Conservation (phyloP, 805 yeast species). For the Kazachstania kunashirensis region DNA sequence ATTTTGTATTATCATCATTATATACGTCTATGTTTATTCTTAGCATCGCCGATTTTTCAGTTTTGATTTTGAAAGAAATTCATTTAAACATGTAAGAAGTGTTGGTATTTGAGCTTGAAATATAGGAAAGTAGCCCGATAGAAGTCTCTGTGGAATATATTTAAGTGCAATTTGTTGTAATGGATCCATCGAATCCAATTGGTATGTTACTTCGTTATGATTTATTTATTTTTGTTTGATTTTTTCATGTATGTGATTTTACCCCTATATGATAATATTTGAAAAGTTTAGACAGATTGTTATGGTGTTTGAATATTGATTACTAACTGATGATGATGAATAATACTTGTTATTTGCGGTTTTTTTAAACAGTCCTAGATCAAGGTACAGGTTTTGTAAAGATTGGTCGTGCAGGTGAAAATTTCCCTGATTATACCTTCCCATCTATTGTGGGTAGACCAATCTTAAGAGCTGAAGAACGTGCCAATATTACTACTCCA, state of each 20-base stretch:
- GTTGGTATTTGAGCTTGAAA: too few species aligned
- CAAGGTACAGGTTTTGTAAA: constrained; percentile 99
- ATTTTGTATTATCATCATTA: constrained; percentile 1
- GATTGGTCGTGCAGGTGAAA: constrained; percentile 92
- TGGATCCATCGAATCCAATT: constrained; percentile 30
- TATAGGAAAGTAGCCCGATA: neutral
- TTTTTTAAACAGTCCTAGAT: constrained; percentile 58
- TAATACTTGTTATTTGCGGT: too few species aligned
- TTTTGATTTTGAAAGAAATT: too few species aligned
- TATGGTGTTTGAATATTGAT: too few species aligned
- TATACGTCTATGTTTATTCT: too few species aligned
- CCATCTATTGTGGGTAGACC: constrained; percentile 98
- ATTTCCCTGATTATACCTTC: constrained; percentile 93
- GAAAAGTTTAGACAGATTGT: too few species aligned
- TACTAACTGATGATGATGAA: too few species aligned
- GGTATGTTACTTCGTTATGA: constrained; percentile 21
- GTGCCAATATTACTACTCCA: constrained; percentile 50
- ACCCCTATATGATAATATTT: constrained; percentile 3
- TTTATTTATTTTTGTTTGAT: neutral
- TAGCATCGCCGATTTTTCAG: too few species aligned
- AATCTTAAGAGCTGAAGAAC: constrained; percentile 91
- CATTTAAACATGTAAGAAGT: too few species aligned
- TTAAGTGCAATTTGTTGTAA: too few species aligned
- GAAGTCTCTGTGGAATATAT: too few species aligned
- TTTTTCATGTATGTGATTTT: too few species aligned